Percentiles rank a stretch among this genome's conserved stretches.
Evolutionary conservation across 371 early-diverging fungal genomes (phyloP).

Genomic region (Massospora cicadina): DNA sequence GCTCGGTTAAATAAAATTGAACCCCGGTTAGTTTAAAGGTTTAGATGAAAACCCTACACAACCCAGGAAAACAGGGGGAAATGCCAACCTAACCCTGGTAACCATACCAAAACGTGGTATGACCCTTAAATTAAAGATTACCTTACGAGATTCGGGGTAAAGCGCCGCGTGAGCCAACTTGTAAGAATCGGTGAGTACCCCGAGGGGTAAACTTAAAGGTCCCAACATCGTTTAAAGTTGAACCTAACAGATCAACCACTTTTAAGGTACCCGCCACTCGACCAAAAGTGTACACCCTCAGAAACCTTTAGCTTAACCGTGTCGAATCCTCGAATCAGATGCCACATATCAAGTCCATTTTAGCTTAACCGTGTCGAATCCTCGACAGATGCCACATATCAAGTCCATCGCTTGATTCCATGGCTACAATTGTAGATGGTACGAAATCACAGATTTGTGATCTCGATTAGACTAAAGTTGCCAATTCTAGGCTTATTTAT

Average conservation of each 20-base stretch:
- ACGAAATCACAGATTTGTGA: no score
- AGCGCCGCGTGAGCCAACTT: constrained; percentile 50
- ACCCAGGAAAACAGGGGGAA: not conserved
- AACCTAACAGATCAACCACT: not conserved
- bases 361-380: no score
- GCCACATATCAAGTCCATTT: no score
- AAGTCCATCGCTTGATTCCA: no score
- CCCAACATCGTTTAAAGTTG: not conserved
- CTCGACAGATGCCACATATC: no score
- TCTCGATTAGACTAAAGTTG: no score
- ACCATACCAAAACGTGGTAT: not conserved
- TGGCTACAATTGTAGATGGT: no score
- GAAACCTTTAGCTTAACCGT: no score
- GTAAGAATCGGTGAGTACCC: constrained; percentile 59
- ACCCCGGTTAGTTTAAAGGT: not conserved
- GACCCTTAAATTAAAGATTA: constrained; percentile 11
- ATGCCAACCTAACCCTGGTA: not conserved
- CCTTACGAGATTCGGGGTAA: constrained; percentile 42
- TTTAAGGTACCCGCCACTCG: no score
- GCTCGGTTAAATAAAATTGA: not conserved
- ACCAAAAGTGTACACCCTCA: no score
- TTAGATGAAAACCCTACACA: not conserved
- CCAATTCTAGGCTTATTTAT: no score
- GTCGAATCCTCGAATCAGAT: no score
- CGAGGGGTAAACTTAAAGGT: constrained; percentile 20